A percentile compares a stretch with the other conserved stretches of the same genome.
These are phyloP conservation scores for Lycium barbarum DNA, from an alignment of 257 asterid genomes.

Conservation along the genomic window DNA sequence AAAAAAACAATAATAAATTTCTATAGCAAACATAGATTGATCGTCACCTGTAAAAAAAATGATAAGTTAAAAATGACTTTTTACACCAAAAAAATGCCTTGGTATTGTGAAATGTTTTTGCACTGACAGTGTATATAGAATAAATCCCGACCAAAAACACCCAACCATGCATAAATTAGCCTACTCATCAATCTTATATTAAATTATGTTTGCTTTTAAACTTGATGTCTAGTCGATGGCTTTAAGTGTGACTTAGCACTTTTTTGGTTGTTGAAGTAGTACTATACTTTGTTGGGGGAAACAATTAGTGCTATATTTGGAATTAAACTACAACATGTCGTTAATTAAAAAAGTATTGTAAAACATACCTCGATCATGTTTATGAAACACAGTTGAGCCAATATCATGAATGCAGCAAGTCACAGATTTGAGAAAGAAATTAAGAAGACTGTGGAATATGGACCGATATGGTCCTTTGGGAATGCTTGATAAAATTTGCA, in stretches of 20 bases:
- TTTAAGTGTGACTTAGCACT: conserved; percentile 21
- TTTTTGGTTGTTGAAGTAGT: background rate
- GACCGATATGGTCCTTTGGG: background rate
- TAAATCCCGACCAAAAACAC: background rate
- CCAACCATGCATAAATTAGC: background rate
- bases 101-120: background rate
- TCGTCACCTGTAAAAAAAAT: background rate
- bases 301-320: background rate
- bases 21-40: background rate
- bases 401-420: no score
- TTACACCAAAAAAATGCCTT: background rate
- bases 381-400: no score
- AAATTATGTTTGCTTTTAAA: background rate
- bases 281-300: background rate
- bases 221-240: conserved; percentile 3
- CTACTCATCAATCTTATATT: conserved; percentile 19
- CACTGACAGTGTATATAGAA: background rate
- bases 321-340: conserved; percentile 2
- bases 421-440: no score
- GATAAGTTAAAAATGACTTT: background rate
- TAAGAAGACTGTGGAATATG: no score
- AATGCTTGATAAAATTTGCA: background rate
- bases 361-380: no score
- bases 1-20: background rate
- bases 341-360: background rate